Percentiles rank a stretch among this genome's conserved stretches.
phyloP scores from a whole-genome alignment of 306 rosid genomes.

The Calophaca sinica region DNA sequence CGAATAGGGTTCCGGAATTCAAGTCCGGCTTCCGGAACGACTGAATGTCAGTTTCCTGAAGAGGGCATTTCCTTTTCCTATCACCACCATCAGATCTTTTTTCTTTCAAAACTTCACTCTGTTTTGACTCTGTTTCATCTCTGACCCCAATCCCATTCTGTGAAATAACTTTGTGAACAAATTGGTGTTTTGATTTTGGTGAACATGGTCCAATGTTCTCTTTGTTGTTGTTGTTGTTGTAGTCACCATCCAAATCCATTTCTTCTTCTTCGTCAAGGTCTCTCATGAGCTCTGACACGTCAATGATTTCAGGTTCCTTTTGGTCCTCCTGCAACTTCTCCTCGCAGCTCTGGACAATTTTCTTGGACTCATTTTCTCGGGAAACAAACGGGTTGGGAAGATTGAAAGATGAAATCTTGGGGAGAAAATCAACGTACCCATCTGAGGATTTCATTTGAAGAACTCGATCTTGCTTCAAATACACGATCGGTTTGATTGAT shows the following conservation, averaged over 20 bases:
- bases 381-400: conserved; percentile 36
- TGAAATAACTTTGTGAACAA: background rate
- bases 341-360: conserved; percentile 6
- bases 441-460: conserved; percentile 69
- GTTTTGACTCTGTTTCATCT: conserved; percentile 40
- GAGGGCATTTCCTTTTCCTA: conserved; percentile 34
- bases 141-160: conserved; percentile 4
- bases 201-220: conserved; percentile 66
- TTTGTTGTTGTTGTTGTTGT: conserved; percentile 65
- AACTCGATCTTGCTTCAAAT: conserved; percentile 71
- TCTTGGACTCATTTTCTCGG: conserved; percentile 53
- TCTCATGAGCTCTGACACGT: conserved; percentile 59
- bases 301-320: conserved; percentile 52
- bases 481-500: conserved; percentile 65
- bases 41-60: conserved; percentile 55
- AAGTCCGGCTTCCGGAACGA: conserved; percentile 78
- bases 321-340: conserved; percentile 41
- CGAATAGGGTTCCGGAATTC: conserved; percentile 80
- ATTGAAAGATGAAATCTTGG: conserved; percentile 45
- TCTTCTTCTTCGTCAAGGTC: conserved; percentile 54
- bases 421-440: conserved; percentile 60
- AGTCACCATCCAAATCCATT: conserved; percentile 44
- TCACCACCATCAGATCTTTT: conserved; percentile 1
- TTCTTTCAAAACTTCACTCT: conserved; percentile 43
- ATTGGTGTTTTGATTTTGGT: conserved; percentile 20